Evolutionary conservation across 2,329 filamentous ascomycete species (phyloP).

Genomic region (Neofusicoccum ribis): DNA sequence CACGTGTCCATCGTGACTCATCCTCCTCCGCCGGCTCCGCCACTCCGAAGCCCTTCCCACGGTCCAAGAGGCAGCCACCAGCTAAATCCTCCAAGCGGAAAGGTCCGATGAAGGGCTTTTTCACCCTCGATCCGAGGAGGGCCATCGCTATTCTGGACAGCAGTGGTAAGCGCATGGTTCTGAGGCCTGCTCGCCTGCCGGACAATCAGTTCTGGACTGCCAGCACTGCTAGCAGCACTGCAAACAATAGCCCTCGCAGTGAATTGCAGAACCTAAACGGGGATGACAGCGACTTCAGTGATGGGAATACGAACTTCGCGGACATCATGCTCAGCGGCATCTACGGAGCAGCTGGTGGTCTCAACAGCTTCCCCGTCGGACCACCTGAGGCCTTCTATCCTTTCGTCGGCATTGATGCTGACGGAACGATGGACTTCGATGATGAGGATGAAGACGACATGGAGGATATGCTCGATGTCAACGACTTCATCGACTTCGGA

Average conservation of each 20-base stretch:
- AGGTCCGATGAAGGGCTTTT: constrained; percentile 35
- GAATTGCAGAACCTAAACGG: constrained; percentile 37
- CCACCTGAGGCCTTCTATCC: constrained; percentile 76
- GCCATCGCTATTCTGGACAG: constrained; percentile 35
- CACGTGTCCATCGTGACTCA: constrained; percentile 50
- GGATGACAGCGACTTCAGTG: constrained; percentile 42
- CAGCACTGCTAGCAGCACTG: constrained; percentile 42
- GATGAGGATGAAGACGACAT: constrained; percentile 61
- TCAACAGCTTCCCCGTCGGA: constrained; percentile 57
- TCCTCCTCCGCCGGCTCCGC: constrained; percentile 44
- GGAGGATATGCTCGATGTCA: constrained; percentile 45
- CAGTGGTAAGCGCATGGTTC: constrained; percentile 30
- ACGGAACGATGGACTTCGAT: constrained; percentile 60
- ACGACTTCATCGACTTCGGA: constrained; percentile 41
- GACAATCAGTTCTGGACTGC: constrained; percentile 24
- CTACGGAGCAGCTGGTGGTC: constrained; percentile 54
- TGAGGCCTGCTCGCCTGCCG: constrained; percentile 18
- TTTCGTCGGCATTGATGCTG: constrained; percentile 57
- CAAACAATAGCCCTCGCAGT: constrained; percentile 40
- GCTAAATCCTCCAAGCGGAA: constrained; percentile 18
- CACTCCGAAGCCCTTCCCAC: constrained; percentile 40
- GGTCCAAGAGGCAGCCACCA: constrained; percentile 22
- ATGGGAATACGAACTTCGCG: constrained; percentile 42
- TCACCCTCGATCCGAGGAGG: constrained; percentile 32
- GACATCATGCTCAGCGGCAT: constrained; percentile 80